Evolutionary conservation across 2,329 filamentous ascomycete genomes (phyloP).

Genomic region (Akanthomyces lecanii): DNA sequence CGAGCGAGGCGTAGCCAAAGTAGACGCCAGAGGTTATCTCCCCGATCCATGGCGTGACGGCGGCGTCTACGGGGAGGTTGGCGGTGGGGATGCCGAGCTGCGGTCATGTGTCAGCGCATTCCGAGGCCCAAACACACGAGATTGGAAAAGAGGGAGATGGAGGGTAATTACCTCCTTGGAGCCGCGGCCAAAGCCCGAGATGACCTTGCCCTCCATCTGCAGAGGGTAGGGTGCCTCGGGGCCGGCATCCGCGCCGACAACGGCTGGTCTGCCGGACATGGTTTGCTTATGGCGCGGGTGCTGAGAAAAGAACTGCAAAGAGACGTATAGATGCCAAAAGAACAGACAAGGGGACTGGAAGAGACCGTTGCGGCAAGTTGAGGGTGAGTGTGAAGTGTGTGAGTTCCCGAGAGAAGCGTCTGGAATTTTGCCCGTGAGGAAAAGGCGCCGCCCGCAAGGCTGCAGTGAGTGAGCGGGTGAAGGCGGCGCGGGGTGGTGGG

Average conservation of each 20-base stretch:
- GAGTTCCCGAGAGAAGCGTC: too few species aligned
- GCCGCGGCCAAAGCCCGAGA: conserved; percentile 88
- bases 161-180: conserved; percentile 70
- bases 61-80: conserved; percentile 73
- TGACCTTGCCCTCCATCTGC: conserved; percentile 78
- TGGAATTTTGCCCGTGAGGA: neutral
- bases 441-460: neutral
- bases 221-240: conserved; percentile 78
- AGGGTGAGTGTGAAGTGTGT: too few species aligned
- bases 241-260: conserved; percentile 69
- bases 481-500: too few species aligned
- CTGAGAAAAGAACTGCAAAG: too few species aligned
- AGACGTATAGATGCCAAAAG: neutral
- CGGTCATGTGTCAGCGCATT: conserved; percentile 5
- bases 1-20: conserved; percentile 83
- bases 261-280: conserved; percentile 52
- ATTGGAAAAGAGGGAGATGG: neutral
- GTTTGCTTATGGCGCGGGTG: neutral
- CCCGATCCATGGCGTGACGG: conserved; percentile 56
- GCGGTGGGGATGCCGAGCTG: conserved; percentile 94
- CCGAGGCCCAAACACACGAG: too few species aligned
- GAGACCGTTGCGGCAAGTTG: too few species aligned
- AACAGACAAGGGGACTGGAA: too few species aligned
- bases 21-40: conserved; percentile 77
- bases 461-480: neutral